Conservation (phyloP, 768 basidiomycete genomes). For the Rhodotorula paludigena region DNA sequence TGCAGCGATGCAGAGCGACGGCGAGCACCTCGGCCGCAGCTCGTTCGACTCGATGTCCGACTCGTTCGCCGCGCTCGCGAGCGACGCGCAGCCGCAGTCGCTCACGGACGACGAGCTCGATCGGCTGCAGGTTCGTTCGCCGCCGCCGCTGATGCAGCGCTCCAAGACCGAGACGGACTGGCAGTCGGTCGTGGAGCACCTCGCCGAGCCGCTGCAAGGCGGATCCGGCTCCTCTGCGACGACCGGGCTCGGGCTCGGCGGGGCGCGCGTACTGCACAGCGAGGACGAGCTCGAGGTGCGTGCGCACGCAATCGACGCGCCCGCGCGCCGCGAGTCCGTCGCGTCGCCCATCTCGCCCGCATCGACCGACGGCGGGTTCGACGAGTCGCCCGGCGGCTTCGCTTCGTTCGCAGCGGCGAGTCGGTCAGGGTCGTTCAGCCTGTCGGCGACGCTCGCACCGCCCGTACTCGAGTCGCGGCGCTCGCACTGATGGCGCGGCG, state of each 20-base stretch:
- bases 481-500: not conserved
- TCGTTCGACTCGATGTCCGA: conserved; percentile 34
- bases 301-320: not conserved
- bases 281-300: conserved; percentile 31
- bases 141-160: conserved; percentile 32
- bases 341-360: not conserved
- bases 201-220: not conserved
- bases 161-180: conserved; percentile 28
- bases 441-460: not conserved
- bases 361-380: no score
- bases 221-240: not conserved
- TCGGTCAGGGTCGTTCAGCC: not conserved
- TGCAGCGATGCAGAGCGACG: not conserved
- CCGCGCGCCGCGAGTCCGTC: not conserved
- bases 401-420: no score
- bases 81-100: not conserved
- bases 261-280: no score
- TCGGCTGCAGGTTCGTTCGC: conserved; percentile 16
- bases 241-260: no score
- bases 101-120: conserved; percentile 37
- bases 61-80: not conserved
- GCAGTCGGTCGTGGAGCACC: not conserved
- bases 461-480: not conserved
- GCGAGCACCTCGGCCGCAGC: conserved; percentile 12
- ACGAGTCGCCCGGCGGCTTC: no score